These are phyloP conservation scores for Didymellaceae sp. DNA, from an alignment of 2,329 filamentous ascomycete species.

Conservation along the genomic window DNA sequence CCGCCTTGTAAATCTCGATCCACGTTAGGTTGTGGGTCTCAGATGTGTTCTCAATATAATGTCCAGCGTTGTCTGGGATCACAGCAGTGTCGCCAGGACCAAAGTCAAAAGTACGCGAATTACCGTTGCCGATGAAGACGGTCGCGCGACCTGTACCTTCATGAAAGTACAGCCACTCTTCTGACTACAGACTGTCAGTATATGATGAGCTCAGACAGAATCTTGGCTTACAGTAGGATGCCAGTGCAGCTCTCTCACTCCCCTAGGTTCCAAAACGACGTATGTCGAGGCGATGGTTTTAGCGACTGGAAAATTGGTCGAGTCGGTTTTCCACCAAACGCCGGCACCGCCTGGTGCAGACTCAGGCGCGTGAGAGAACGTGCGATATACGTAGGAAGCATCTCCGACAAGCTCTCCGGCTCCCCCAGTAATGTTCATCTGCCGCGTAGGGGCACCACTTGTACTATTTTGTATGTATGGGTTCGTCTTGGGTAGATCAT, in stretches of 20 bases:
- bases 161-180: slow-evolving; percentile 77
- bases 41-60: slow-evolving; percentile 74
- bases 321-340: slow-evolving; percentile 69
- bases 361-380: slow-evolving; percentile 62
- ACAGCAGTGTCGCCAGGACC: slow-evolving; percentile 70
- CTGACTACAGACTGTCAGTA: slow-evolving; percentile 42
- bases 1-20: slow-evolving; percentile 74
- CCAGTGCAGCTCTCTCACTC: slow-evolving; percentile 72
- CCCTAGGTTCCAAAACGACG: slow-evolving; percentile 68
- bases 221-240: slow-evolving; percentile 70
- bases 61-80: slow-evolving; percentile 70
- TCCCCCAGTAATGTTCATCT: slow-evolving; percentile 53
- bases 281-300: slow-evolving; percentile 71
- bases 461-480: slow-evolving; percentile 69
- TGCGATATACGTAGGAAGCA: slow-evolving; percentile 68
- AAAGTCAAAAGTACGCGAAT: slow-evolving; percentile 72
- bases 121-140: slow-evolving; percentile 67
- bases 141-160: slow-evolving; percentile 67
- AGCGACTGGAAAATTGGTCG: slow-evolving; percentile 69
- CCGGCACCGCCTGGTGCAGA: slow-evolving; percentile 67
- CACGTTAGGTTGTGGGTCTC: slow-evolving; percentile 68
- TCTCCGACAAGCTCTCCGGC: slow-evolving; percentile 61
- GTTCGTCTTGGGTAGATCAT: slow-evolving; percentile 62
- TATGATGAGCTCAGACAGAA: slow-evolving; percentile 59
- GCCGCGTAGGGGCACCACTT: slow-evolving; percentile 46